Conservation (phyloP, 2,329 filamentous ascomycete species). For the Claviceps africana region DNA sequence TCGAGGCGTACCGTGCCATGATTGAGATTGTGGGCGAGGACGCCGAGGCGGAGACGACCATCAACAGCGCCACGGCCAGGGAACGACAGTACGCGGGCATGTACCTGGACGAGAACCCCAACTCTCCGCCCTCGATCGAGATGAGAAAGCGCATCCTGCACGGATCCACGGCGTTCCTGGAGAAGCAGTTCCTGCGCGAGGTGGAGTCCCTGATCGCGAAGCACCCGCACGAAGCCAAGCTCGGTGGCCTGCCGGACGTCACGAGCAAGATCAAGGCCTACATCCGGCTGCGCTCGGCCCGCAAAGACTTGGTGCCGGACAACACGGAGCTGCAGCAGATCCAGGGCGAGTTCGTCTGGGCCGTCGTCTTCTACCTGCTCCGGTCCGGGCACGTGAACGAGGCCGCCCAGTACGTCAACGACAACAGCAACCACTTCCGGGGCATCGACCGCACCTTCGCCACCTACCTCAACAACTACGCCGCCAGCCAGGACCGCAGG, state of each 20-base stretch:
- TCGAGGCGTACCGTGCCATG: slow-evolving; percentile 71
- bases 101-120: slow-evolving; percentile 63
- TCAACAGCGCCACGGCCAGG: slow-evolving; percentile 50
- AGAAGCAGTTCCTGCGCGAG: slow-evolving; percentile 65
- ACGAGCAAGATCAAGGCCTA: slow-evolving; percentile 88
- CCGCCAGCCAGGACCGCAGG: slow-evolving; percentile 59
- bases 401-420: slow-evolving; percentile 73
- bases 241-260: slow-evolving; percentile 77
- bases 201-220: slow-evolving; percentile 66
- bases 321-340: slow-evolving; percentile 68
- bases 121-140: slow-evolving; percentile 46
- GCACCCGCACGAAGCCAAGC: slow-evolving; percentile 74
- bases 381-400: slow-evolving; percentile 73
- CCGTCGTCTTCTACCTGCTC: slow-evolving; percentile 81
- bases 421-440: slow-evolving; percentile 67
- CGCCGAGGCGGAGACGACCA: slow-evolving; percentile 40
- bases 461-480: slow-evolving; percentile 75
- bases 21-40: slow-evolving; percentile 66
- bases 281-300: slow-evolving; percentile 63
- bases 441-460: slow-evolving; percentile 84
- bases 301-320: slow-evolving; percentile 75
- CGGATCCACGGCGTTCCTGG: slow-evolving; percentile 67
- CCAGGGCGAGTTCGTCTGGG: slow-evolving; percentile 79
- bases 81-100: slow-evolving; percentile 63
- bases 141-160: slow-evolving; percentile 69